Percentiles rank a stretch among this genome's conserved stretches.
Conservation (phyloP, 2,329 filamentous ascomycete species). For the Microdochium trichocladiopsis region DNA sequence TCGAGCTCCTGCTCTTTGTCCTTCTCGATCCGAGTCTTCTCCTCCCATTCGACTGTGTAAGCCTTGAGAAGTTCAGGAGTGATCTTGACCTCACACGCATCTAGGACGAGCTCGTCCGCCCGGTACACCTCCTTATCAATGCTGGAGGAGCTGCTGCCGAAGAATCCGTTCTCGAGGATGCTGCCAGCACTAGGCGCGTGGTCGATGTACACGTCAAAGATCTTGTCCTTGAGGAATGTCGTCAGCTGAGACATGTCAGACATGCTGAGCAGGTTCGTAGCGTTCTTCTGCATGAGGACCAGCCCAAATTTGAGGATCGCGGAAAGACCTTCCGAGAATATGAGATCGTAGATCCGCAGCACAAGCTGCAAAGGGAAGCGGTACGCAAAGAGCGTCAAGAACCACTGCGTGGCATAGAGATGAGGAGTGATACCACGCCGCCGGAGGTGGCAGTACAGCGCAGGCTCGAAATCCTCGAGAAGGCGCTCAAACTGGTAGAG, state of each 20-base stretch:
- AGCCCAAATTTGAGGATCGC: slow-evolving; percentile 93
- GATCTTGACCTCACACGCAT: slow-evolving; percentile 83
- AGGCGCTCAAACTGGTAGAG: slow-evolving; percentile 93
- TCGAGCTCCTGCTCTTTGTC: slow-evolving; percentile 79
- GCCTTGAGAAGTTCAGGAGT: slow-evolving; percentile 73
- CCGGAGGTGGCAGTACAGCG: slow-evolving; percentile 88
- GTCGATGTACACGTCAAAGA: slow-evolving; percentile 98
- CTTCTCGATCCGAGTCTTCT: slow-evolving; percentile 75
- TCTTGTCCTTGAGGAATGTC: slow-evolving; percentile 81
- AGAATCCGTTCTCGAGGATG: slow-evolving; percentile 93
- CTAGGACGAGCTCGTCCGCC: slow-evolving; percentile 85
- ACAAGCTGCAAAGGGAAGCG: slow-evolving; percentile 95
- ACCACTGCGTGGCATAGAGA: slow-evolving; percentile 97
- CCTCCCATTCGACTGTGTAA: slow-evolving; percentile 87
- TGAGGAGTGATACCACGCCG: slow-evolving; percentile 82
- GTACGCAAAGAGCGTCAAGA: slow-evolving; percentile 96
- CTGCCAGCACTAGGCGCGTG: slow-evolving; percentile 86
- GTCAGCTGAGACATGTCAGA: slow-evolving; percentile 88
- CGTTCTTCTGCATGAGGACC: slow-evolving; percentile 94
- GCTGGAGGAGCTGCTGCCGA: slow-evolving; percentile 82
- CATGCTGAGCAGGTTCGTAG: slow-evolving; percentile 68
- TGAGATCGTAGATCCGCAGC: slow-evolving; percentile 91
- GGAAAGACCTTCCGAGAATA: slow-evolving; percentile 85
- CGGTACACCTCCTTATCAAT: slow-evolving; percentile 94
- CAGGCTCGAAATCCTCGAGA: slow-evolving; percentile 88